phyloP scores from a whole-genome alignment of 371 early-diverging fungal species.

The Lichtheimia corymbifera region DNA sequence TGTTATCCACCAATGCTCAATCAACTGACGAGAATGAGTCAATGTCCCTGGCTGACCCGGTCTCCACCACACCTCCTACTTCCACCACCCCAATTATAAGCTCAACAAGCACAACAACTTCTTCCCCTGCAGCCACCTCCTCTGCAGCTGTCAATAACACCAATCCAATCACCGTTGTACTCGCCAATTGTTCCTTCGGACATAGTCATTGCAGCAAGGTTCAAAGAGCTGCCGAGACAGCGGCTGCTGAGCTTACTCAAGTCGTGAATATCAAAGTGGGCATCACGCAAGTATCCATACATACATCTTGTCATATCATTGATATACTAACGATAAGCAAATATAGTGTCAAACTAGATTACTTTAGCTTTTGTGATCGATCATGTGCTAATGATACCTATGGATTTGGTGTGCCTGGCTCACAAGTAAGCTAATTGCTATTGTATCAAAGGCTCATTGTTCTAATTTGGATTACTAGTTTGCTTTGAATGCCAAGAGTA shows the following conservation, averaged over 20 bases:
- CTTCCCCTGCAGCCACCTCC: neutral
- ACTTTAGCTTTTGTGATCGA: slow-evolving; percentile 33
- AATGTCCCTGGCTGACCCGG: no score
- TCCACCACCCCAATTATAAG: neutral
- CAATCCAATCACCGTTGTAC: neutral
- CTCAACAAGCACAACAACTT: neutral
- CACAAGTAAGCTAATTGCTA: slow-evolving; percentile 23
- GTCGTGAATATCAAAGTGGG: slow-evolving; percentile 30
- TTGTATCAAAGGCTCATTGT: slow-evolving; percentile 14
- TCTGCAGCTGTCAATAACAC: neutral
- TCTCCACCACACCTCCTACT: no score
- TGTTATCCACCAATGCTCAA: no score
- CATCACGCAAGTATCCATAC: slow-evolving; percentile 4
- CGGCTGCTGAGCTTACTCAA: slow-evolving; percentile 30
- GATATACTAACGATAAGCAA: no score
- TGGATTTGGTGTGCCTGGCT: slow-evolving; percentile 42
- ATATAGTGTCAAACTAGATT: neutral
- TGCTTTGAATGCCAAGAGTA: slow-evolving; percentile 2
- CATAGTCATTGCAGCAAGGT: neutral
- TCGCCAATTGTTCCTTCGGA: neutral
- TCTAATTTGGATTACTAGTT: slow-evolving; percentile 40
- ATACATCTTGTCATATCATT: neutral
- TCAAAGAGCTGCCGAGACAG: slow-evolving; percentile 20
- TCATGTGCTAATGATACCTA: slow-evolving; percentile 34
- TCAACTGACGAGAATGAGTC: no score